Evolutionary conservation across 306 rosid genomes (phyloP).

Genomic region (Dryas drummondii): DNA sequence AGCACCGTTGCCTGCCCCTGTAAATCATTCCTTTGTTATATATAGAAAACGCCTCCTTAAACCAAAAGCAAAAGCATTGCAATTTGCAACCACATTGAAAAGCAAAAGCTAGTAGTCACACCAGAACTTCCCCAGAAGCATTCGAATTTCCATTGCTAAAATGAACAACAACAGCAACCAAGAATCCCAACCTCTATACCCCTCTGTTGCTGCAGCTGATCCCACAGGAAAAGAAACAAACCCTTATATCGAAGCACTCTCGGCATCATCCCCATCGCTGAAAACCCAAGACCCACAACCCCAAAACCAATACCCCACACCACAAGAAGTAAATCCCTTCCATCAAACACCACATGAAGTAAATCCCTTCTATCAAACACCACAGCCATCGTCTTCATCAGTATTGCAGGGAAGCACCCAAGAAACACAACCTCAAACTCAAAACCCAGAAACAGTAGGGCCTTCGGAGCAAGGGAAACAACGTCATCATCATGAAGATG

Average conservation of each 20-base stretch:
- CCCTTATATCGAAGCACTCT: conserved; percentile 12
- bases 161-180: conserved; percentile 25
- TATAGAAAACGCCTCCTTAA: not conserved
- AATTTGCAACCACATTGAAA: conserved; percentile 8
- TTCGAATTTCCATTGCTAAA: not conserved
- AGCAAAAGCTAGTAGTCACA: not conserved
- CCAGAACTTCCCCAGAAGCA: not conserved
- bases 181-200: conserved; percentile 23
- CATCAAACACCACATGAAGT: not conserved
- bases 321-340: not conserved
- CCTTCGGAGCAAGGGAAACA: too few species aligned
- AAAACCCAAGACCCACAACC: not conserved
- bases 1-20: not conserved
- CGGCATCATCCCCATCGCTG: not conserved
- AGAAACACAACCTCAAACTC: not conserved
- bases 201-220: conserved; percentile 15
- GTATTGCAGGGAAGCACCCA: too few species aligned
- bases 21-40: not conserved
- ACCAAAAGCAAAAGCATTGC: not conserved
- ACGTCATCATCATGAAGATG: not conserved
- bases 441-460: not conserved
- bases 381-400: not conserved
- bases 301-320: not conserved
- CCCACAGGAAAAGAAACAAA: conserved; percentile 17
- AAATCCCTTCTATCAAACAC: conserved; percentile 3